Conservation (phyloP, 257 asterid genomes). For the Penstemon eatonii region DNA sequence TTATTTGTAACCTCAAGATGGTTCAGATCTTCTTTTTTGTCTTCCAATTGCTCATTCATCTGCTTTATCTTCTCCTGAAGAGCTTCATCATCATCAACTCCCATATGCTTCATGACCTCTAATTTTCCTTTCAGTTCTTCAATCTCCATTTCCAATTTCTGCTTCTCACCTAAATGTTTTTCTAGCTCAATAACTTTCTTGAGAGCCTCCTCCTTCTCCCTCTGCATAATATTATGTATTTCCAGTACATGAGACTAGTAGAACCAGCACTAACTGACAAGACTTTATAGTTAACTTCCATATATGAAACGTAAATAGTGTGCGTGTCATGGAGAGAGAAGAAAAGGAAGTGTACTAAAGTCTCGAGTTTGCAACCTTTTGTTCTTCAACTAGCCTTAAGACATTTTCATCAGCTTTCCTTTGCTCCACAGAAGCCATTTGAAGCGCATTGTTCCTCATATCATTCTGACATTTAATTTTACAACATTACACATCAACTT, state of each 20-base stretch:
- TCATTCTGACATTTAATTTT: constrained; percentile 54
- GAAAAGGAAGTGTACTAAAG: constrained; percentile 9
- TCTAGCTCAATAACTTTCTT: constrained; percentile 55
- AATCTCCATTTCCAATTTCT: constrained; percentile 60
- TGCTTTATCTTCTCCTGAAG: constrained; percentile 44
- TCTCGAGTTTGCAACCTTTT: constrained; percentile 45
- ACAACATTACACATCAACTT: constrained; percentile 21
- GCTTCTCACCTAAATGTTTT: constrained; percentile 54
- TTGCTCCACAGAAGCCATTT: constrained; percentile 84
- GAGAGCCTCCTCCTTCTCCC: constrained; percentile 65
- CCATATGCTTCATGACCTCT: constrained; percentile 63
- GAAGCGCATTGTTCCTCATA: constrained; percentile 61
- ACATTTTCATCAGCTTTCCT: constrained; percentile 75
- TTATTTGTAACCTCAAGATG: constrained; percentile 36
- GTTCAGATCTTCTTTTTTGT: constrained; percentile 43
- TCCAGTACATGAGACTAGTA: constrained; percentile 18
- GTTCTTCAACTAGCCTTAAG: constrained; percentile 78
- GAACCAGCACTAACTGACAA: constrained; percentile 12
- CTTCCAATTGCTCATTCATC: constrained; percentile 47
- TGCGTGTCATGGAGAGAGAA: constrained; percentile 11
- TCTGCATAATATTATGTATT: constrained; percentile 43
- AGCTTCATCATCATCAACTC: constrained; percentile 52
- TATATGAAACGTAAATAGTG: neutral
- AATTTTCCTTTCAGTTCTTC: constrained; percentile 53
- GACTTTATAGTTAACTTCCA: neutral